A percentile compares a stretch with the other conserved stretches of the same genome.
phyloP scores from a whole-genome alignment of 2,329 filamentous ascomycete genomes.

The Scorias spongiosa region DNA sequence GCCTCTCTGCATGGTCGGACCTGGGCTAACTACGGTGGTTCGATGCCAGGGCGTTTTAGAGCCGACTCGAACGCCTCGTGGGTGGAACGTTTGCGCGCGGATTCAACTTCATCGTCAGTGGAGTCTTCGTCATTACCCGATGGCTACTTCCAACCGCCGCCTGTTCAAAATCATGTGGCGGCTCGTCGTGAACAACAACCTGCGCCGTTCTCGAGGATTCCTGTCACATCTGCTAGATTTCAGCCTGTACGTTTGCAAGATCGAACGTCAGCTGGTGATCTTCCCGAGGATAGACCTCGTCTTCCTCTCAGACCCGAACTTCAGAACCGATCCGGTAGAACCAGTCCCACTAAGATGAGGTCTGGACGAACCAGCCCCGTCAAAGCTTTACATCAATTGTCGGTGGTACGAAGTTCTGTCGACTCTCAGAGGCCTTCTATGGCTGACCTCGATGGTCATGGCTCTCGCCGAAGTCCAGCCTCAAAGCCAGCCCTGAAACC shows the following conservation, averaged over 20 bases:
- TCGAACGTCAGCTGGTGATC: slow-evolving; percentile 8
- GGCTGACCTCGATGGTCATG: not conserved
- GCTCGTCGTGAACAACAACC: slow-evolving; percentile 8
- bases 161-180: slow-evolving; percentile 7
- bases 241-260: slow-evolving; percentile 4
- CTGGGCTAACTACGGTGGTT: slow-evolving; percentile 11
- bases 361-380: slow-evolving; percentile 15
- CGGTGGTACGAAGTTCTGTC: slow-evolving; percentile 6
- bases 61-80: slow-evolving; percentile 15
- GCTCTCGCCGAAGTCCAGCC: slow-evolving; percentile 13
- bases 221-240: slow-evolving; percentile 15
- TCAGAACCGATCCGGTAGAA: slow-evolving; percentile 15
- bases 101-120: slow-evolving; percentile 14
- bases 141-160: slow-evolving; percentile 6
- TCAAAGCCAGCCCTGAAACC: slow-evolving; percentile 9
- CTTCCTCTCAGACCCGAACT: slow-evolving; percentile 19
- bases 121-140: slow-evolving; percentile 17
- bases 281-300: slow-evolving; percentile 14
- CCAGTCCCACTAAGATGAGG: slow-evolving; percentile 14
- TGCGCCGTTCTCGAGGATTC: slow-evolving; percentile 6
- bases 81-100: slow-evolving; percentile 9
- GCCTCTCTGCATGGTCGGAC: slow-evolving; percentile 3
- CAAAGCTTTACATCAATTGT: slow-evolving; percentile 13
- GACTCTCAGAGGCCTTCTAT: slow-evolving; percentile 3
- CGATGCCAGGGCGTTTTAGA: slow-evolving; percentile 11